Conservation (phyloP, 495 filamentous ascomycete species). For the Choiromyces venosus region DNA sequence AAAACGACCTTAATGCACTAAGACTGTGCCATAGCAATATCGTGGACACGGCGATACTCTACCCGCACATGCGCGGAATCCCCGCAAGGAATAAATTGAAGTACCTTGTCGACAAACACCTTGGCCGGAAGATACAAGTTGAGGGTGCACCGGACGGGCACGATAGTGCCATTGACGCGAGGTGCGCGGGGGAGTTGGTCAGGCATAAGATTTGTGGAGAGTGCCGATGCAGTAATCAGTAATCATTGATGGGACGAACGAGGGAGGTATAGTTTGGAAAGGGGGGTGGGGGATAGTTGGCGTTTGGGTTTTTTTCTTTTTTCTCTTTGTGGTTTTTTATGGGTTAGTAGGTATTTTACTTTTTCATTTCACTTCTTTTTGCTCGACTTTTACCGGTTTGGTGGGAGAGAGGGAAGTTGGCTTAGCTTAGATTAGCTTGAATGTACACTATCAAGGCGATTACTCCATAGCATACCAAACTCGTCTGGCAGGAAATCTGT, state of each 20-base stretch:
- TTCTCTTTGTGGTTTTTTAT: too few relatives aligned
- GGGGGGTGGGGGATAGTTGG: neutral
- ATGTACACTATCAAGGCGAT: too few relatives aligned
- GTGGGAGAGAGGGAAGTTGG: too few relatives aligned
- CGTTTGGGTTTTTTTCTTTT: neutral
- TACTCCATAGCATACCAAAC: too few relatives aligned
- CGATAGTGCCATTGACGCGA: conserved; percentile 82
- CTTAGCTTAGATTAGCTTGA: too few relatives aligned
- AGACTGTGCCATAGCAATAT: conserved; percentile 78
- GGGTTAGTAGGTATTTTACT: neutral
- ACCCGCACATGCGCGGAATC: conserved; percentile 66
- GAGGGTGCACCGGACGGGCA: conserved; percentile 62
- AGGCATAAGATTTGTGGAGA: conserved; percentile 57
- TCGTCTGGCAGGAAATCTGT: too few relatives aligned
- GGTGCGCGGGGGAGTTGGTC: conserved; percentile 80
- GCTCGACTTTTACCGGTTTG: too few relatives aligned
- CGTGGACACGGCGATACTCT: conserved; percentile 82
- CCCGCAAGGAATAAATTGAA: conserved; percentile 72
- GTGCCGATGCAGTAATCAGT: conserved; percentile 50
- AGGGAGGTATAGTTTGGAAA: too few relatives aligned
- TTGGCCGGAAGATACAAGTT: conserved; percentile 72
- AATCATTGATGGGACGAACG: too few relatives aligned
- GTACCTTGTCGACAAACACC: conserved; percentile 56
- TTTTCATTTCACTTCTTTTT: neutral
- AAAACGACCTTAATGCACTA: conserved; percentile 83